Evolutionary conservation across 164 flowering plant genomes (phyloP), one percentile per base, ranked within the genome.

Genomic region (Aristolochia californica): DNA sequence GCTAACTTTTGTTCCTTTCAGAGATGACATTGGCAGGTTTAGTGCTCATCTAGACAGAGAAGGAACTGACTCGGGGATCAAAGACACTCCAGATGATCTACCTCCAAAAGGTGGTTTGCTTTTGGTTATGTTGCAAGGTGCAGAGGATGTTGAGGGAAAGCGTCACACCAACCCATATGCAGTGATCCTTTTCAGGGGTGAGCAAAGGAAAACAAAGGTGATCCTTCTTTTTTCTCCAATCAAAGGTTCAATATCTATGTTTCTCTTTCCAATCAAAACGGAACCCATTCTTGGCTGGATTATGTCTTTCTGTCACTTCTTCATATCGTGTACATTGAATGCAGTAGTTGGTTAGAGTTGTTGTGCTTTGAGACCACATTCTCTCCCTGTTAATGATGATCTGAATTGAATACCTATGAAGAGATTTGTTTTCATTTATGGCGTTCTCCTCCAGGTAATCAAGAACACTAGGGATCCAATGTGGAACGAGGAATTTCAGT

Each of bases 401-500:
- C 9, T 2, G 10, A 34, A 34, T 34, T 34, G 5, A 8, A 5
- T 34, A 12, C 40, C 10, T 3, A 34, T 34, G 40, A 34, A 34
- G 40, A 28, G 34, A 34, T 7, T 8, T 34, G 10, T 34, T 34
- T 34, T 34, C 40, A 7, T 2, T 34, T 34, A 8, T 38, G 30
- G 13, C 28, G 8, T 20, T 38, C 45, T 53, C 60, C 53, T 53
- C 16, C 62, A 81, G 95, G 10, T 51, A 53, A 25, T 83, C 13
- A 78, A 67, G 75, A 82, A 81, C 65, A 75, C 69, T 4, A 66
- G 87, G 21, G 72, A 83, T 53, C 96, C 96, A 18, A 3, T 44
- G 27, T 88, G 96, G 96, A 73, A 78, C 23, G 94, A 88, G 60
- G 96, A 82, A 57, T 88, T 85, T 53, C 75, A 80, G 68, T 85